Percentiles rank a stretch among this genome's conserved stretches.
Conservation (phyloP, 2,329 filamentous ascomycete species). For the Talaromyces sp. region DNA sequence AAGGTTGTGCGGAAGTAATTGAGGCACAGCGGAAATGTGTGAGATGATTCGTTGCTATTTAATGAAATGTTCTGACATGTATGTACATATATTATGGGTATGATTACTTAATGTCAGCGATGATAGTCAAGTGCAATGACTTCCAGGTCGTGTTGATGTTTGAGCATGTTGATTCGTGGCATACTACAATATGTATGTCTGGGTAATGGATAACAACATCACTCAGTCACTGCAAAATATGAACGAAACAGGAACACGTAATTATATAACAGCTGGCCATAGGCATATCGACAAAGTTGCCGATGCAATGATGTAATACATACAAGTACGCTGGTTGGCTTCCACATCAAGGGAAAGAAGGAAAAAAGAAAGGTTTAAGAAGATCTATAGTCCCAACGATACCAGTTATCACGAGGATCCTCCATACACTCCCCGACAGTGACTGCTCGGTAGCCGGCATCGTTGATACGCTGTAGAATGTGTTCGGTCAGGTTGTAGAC, state of each 20-base stretch:
- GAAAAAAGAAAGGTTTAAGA: neutral
- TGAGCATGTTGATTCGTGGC: neutral
- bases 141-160: neutral
- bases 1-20: slow-evolving; percentile 43
- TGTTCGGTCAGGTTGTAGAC: slow-evolving; percentile 43
- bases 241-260: neutral
- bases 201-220: neutral
- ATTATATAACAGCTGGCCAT: neutral
- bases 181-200: neutral
- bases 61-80: neutral
- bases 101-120: neutral
- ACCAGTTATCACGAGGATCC: slow-evolving; percentile 40
- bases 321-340: neutral
- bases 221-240: too few relatives aligned
- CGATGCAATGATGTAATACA: neutral
- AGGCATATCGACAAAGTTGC: neutral
- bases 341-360: neutral
- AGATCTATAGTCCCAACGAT: slow-evolving; percentile 36
- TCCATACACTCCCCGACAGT: slow-evolving; percentile 45
- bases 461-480: slow-evolving; percentile 34
- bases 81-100: neutral
- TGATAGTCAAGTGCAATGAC: neutral
- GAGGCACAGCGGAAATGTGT: too few relatives aligned
- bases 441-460: slow-evolving; percentile 36
- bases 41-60: neutral